Conservation (phyloP, 2,329 filamentous ascomycete genomes). For the Phaeosphaeriaceae sp. region DNA sequence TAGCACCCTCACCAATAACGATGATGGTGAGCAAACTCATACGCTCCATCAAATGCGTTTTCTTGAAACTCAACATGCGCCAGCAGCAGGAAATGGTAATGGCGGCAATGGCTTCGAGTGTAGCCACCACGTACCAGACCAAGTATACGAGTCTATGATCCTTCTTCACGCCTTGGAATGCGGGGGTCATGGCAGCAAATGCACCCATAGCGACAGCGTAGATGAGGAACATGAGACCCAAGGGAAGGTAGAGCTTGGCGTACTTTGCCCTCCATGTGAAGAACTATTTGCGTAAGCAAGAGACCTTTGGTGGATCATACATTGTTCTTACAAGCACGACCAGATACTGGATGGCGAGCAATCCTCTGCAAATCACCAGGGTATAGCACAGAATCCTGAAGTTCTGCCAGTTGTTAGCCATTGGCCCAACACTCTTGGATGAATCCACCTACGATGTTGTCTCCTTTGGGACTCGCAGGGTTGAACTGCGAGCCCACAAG, state of each 20-base stretch:
- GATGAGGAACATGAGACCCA: constrained; percentile 39
- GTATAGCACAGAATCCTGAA: constrained; percentile 47
- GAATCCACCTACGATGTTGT: constrained; percentile 34
- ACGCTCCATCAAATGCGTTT: constrained; percentile 69
- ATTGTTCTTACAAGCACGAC: constrained; percentile 36
- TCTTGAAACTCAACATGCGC: constrained; percentile 66
- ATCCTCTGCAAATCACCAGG: constrained; percentile 41
- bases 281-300: constrained; percentile 23
- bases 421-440: background rate
- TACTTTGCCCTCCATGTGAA: constrained; percentile 39
- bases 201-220: constrained; percentile 35
- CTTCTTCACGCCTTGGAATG: constrained; percentile 30
- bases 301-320: background rate
- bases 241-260: constrained; percentile 43
- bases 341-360: constrained; percentile 43
- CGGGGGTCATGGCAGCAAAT: constrained; percentile 45
- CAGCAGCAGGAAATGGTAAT: constrained; percentile 64
- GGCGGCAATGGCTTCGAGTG: constrained; percentile 61
- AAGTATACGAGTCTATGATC: constrained; percentile 35
- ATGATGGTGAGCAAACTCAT: constrained; percentile 71
- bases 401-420: constrained; percentile 30
- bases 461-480: constrained; percentile 29
- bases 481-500: constrained; percentile 48
- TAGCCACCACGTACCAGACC: constrained; percentile 54
- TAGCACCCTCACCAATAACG: constrained; percentile 72